phyloP scores from a whole-genome alignment of 2,329 filamentous ascomycete species.

The Cryoendolithus antarcticus region DNA sequence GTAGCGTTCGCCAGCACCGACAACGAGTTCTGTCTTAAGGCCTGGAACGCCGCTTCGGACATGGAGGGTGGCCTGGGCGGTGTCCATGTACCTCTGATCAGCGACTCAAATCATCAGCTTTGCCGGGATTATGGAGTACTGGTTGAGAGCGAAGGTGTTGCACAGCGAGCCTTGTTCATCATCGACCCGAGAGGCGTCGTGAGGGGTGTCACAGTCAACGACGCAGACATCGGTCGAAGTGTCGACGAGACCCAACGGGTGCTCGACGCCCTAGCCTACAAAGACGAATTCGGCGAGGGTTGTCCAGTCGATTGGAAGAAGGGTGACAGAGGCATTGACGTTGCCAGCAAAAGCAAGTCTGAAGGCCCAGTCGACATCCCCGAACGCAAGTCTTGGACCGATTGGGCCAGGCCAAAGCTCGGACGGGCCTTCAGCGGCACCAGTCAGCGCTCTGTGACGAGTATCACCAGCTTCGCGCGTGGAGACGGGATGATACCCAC shows the following conservation, averaged over 20 bases:
- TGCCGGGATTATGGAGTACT: conserved; percentile 51
- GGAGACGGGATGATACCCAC: too few relatives aligned
- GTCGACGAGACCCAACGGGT: conserved; percentile 52
- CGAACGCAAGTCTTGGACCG: conserved; percentile 15
- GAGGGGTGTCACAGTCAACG: conserved; percentile 52
- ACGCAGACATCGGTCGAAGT: conserved; percentile 51
- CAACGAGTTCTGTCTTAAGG: conserved; percentile 45
- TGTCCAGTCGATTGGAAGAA: conserved; percentile 24
- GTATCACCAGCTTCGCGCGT: not conserved
- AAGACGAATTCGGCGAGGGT: conserved; percentile 30
- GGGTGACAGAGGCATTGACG: conserved; percentile 19
- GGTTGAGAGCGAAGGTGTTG: conserved; percentile 51
- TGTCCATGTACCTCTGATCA: conserved; percentile 49
- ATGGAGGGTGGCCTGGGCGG: conserved; percentile 50
- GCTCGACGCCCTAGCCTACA: conserved; percentile 38
- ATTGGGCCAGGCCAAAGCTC: conserved; percentile 23
- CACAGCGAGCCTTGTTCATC: conserved; percentile 52
- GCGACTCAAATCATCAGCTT: conserved; percentile 50
- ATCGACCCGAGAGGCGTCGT: conserved; percentile 52
- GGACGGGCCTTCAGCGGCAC: conserved; percentile 18
- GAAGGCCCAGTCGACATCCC: conserved; percentile 17
- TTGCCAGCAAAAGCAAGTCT: conserved; percentile 12
- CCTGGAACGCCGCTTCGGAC: conserved; percentile 46
- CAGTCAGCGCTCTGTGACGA: conserved; percentile 7
- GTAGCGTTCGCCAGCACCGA: conserved; percentile 52